Conservation (phyloP, 495 filamentous ascomycete species). For the Arthonia radiata region DNA sequence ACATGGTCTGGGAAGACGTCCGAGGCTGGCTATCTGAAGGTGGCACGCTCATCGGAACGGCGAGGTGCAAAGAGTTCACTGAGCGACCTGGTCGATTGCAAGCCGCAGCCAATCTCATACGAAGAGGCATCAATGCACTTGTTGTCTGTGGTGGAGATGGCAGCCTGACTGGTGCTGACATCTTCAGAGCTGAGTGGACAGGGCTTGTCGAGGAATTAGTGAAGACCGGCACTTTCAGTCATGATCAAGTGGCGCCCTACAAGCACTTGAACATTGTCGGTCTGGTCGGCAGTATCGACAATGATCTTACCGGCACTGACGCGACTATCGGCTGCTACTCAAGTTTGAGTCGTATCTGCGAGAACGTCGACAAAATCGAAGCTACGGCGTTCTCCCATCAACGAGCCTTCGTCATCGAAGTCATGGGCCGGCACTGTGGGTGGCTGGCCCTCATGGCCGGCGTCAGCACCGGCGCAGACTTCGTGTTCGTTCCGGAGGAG, state of each 20-base stretch:
- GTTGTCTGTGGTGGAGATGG: slow-evolving; percentile 96
- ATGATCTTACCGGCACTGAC: slow-evolving; percentile 90
- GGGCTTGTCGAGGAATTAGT: slow-evolving; percentile 65
- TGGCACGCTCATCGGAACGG: slow-evolving; percentile 90
- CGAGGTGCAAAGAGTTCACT: slow-evolving; percentile 69
- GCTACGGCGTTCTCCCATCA: slow-evolving; percentile 94
- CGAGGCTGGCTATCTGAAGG: slow-evolving; percentile 85
- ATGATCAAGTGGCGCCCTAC: slow-evolving; percentile 45
- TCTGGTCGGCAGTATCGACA: slow-evolving; percentile 92
- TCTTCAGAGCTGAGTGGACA: slow-evolving; percentile 80
- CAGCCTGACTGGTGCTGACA: slow-evolving; percentile 86
- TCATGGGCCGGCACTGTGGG: slow-evolving; percentile 98
- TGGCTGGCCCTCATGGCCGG: slow-evolving; percentile 96
- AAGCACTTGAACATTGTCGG: slow-evolving; percentile 82
- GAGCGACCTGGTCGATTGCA: slow-evolving; percentile 58
- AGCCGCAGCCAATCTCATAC: slow-evolving; percentile 80
- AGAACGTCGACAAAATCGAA: slow-evolving; percentile 88
- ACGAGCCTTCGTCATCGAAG: slow-evolving; percentile 90
- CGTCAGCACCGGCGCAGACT: slow-evolving; percentile 87
- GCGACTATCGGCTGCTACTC: slow-evolving; percentile 96
- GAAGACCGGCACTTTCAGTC: slow-evolving; percentile 34
- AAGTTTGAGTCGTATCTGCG: slow-evolving; percentile 72
- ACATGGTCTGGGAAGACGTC: slow-evolving; percentile 84
- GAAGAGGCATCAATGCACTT: slow-evolving; percentile 82
- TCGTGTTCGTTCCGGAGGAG: slow-evolving; percentile 90